Evolutionary conservation across 345 rosid species (phyloP).

Genomic region (Gossypium sturtianum): DNA sequence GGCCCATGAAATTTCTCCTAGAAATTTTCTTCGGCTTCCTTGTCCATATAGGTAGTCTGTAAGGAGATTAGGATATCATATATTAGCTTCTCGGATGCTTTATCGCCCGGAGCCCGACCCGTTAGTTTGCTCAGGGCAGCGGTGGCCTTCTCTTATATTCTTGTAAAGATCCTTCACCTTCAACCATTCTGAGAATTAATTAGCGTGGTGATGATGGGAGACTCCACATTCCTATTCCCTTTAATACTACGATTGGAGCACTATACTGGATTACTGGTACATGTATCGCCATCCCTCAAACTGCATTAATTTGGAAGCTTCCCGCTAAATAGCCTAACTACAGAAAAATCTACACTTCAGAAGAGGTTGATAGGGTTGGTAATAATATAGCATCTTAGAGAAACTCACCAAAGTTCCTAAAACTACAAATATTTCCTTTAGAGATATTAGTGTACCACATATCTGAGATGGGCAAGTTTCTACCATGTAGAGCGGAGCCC

Average conservation of each 20-base stretch:
- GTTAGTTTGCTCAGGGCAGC: slow-evolving; percentile 68
- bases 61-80: slow-evolving; percentile 60
- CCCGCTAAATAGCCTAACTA: slow-evolving; percentile 90
- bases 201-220: slow-evolving; percentile 96
- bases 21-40: slow-evolving; percentile 61
- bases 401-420: slow-evolving; percentile 77
- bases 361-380: slow-evolving; percentile 1
- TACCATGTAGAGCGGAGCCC: slow-evolving; percentile 87
- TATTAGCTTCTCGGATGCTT: slow-evolving; percentile 60
- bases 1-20: slow-evolving; percentile 84
- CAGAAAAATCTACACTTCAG: not conserved
- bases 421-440: slow-evolving; percentile 87
- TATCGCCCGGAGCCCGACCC: slow-evolving; percentile 68
- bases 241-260: slow-evolving; percentile 54
- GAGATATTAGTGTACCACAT: slow-evolving; percentile 86
- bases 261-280: slow-evolving; percentile 47
- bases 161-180: slow-evolving; percentile 69
- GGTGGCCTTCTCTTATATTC: slow-evolving; percentile 73
- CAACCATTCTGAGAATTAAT: slow-evolving; percentile 83
- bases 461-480: slow-evolving; percentile 97
- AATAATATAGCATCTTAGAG: not conserved
- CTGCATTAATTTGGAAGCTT: slow-evolving; percentile 60
- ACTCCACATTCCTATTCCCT: slow-evolving; percentile 89
- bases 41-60: slow-evolving; percentile 53
- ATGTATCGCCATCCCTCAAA: slow-evolving; percentile 94